Base-by-base conservation (phyloP, 495 filamentous ascomycete genomes). In the Lasiosphaeria hispida region DNA sequence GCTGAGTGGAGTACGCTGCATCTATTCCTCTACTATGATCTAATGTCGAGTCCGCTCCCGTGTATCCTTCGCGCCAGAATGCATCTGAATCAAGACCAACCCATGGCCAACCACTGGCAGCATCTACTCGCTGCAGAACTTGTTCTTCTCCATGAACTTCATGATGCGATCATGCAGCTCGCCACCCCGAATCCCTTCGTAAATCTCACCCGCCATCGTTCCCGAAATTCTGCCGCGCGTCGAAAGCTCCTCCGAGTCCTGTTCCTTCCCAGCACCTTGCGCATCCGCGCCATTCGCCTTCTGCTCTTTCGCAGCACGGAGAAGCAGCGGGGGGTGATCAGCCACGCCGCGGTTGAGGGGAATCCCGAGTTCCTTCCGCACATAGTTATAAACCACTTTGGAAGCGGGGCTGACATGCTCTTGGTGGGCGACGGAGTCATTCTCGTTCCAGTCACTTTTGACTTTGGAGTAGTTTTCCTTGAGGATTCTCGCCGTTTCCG, bases 291-390 rank as follows among this genome's bases (percentile, higher is more conserved):
- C 15, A 15, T 13, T 13, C 7, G 10, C n/a, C 19, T 14, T 48
- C 55, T 34, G 40, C 14, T 9, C 17, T 18, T 59, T 37, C 10
- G 30, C 38, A 5, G 40, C 38, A 10, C 33, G 17, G 2, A 57
- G 49, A 51, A 69, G 36, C 33, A 68, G 50, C 1, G 73, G 68
- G 1, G 77, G 76, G 51, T 77, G 75, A 43, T 80, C 77, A 11
- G 63, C 67, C 4, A 73, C 70, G 7, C 77, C 77, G 0, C 72
- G 60, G 59, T 78, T 72, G 39, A 81, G 59, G n/a, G 78, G 77
- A 6, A 81, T 69, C 0, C 49, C 47, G 7, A 81, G 57, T 11
- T 71, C 67, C 14, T 66, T 18, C 4, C 78, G 58, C n/a, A 81
- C 77, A 57, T 69, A 77, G 0, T 65, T 34, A 38, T 80, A 81